Evolutionary conservation across 179 eudicot species (phyloP).

Genomic region (Dionaea muscipula): DNA sequence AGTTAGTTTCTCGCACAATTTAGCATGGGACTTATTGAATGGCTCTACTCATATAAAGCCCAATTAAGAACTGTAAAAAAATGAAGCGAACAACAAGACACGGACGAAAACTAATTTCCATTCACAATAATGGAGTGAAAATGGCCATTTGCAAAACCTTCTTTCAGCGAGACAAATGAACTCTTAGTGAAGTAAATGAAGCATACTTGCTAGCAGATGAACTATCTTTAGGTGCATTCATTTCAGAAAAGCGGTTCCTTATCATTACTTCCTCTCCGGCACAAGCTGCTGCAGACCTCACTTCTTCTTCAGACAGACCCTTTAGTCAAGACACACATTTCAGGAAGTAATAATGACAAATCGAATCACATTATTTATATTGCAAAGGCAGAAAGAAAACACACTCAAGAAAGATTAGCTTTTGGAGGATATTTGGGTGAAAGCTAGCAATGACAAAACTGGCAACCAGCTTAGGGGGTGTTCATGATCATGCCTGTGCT

Average conservation of each 20-base stretch:
- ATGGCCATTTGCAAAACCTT: not conserved
- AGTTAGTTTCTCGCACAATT: too few species aligned
- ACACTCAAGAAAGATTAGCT: not conserved
- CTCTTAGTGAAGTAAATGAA: conserved; percentile 6
- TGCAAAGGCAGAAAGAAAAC: not conserved
- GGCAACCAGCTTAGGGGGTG: not conserved
- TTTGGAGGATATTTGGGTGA: not conserved
- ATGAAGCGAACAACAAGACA: too few species aligned
- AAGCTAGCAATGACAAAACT: not conserved
- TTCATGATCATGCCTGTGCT: conserved; percentile 45
- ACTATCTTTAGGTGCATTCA: conserved; percentile 85
- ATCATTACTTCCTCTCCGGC: conserved; percentile 97
- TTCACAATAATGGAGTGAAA: not conserved
- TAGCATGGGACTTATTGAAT: too few species aligned
- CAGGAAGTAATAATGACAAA: not conserved
- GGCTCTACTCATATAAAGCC: too few species aligned
- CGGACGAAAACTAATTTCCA: not conserved
- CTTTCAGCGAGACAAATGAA: not conserved
- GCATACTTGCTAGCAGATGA: conserved; percentile 75
- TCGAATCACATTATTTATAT: not conserved
- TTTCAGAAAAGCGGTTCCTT: conserved; percentile 89
- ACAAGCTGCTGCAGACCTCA: conserved; percentile 87
- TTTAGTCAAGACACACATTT: conserved; percentile 13
- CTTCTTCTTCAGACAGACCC: conserved; percentile 98
- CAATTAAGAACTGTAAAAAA: too few species aligned